Evolutionary conservation across 768 basidiomycete species (phyloP), one percentile per base, ranked within the genome.

Genomic region (Lentinula edodes): DNA sequence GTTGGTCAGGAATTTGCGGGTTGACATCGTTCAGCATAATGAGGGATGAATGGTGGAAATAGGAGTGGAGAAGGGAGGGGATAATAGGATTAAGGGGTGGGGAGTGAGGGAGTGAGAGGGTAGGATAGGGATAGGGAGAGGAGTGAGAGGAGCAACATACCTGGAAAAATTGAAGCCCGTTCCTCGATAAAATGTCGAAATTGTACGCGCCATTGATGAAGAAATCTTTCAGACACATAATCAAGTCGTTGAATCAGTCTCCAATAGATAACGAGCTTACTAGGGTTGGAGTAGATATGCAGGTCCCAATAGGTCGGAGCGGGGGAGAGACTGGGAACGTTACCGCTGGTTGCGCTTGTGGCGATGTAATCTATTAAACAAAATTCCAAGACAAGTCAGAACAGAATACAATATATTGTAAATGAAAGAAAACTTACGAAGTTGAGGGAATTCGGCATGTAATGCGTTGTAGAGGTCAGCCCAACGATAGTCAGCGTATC

Each of bases 151-250:
- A 39, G 38, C n/a, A 13, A 57, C 43, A 53, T 58, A 81, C 81
- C 73, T 85, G 81, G 59, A 88, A 86, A 72, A 84, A 88, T 58
- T 74, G 79, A 16, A 80, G 83, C 5, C 82, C 85, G 61, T 87
- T 75, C 12, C 85, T 80, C 83, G 86, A 60, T 13, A 56, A 28
- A 52, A 23, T 36, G 32, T 59, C 15, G 62, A 77, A 76, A 62
- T 67, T 64, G 54, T 76, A 74, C 15, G 66, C 67, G 63, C 78
- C 78, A 61, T 78, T 78, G 65, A 73, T 72, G 67, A 77, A 77
- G 3, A 74, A 71, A 58, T 78, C 78, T 54, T 34, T 70, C 75
- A 76, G 51, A 13, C 28, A 28, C 28, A 53, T 32, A n/a, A n/a
- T 28, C 4, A 39, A n/a, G 13, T 38, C 12, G 38, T 38, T 20